These are phyloP conservation scores for Cryptosporidium muris DNA, from an alignment of 169 alveolate genomes.

Conservation along the genomic window DNA sequence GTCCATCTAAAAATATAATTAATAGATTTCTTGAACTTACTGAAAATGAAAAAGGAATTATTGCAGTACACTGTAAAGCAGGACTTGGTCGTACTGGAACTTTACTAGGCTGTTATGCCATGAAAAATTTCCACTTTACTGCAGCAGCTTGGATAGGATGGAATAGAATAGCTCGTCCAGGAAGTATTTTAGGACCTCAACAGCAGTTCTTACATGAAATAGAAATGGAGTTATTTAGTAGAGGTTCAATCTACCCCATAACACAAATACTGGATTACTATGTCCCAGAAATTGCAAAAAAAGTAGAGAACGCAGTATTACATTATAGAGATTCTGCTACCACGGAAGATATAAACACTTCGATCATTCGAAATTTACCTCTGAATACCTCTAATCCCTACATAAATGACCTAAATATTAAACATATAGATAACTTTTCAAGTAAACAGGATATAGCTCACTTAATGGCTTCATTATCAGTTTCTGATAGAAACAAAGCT, in stretches of 20 bases:
- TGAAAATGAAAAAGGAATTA: slow-evolving; percentile 91
- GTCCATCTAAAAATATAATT: slow-evolving; percentile 89
- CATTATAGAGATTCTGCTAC: background rate
- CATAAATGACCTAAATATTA: slow-evolving; percentile 3
- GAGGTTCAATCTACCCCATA: slow-evolving; percentile 60
- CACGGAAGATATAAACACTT: slow-evolving; percentile 8
- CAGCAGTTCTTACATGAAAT: slow-evolving; percentile 76
- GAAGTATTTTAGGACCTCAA: slow-evolving; percentile 94
- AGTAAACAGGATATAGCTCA: slow-evolving; percentile 52
- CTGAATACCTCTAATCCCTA: too few species aligned
- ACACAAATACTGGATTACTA: slow-evolving; percentile 21
- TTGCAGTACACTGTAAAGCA: slow-evolving; percentile 97
- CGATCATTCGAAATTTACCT: background rate
- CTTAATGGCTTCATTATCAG: slow-evolving; percentile 62
- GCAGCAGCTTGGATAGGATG: slow-evolving; percentile 94
- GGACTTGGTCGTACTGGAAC: slow-evolving; percentile 97
- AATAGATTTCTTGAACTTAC: slow-evolving; percentile 84
- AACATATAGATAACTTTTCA: slow-evolving; percentile 9
- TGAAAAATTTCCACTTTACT: slow-evolving; percentile 86
- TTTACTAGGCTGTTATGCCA: slow-evolving; percentile 91
- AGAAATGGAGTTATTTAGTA: slow-evolving; percentile 41
- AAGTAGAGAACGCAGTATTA: slow-evolving; percentile 43
- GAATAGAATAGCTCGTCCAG: slow-evolving; percentile 93
- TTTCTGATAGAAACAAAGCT: slow-evolving; percentile 50
- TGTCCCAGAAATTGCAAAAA: slow-evolving; percentile 35